Base-by-base conservation (phyloP, 768 basidiomycete species). In the Leccinum subtestaceum region DNA sequence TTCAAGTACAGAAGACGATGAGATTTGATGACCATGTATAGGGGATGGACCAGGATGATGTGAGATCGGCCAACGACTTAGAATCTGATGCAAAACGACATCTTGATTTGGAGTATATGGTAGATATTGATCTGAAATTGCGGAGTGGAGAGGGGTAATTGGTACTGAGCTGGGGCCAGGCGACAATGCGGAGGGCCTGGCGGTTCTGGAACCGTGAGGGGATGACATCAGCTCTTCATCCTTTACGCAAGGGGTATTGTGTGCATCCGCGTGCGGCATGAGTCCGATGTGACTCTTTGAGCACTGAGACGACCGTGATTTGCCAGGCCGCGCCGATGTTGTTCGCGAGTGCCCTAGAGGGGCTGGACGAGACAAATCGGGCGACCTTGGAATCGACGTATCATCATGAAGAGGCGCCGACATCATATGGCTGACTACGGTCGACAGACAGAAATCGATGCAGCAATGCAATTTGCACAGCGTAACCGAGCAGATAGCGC, bases 121-220 rank as follows among this genome's bases (percentile, higher is more conserved):
- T 69, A 73, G 62, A 58, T 72, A 66, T 70, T 69, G 70, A 75
- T 77, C 68, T 60, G 79, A 71, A 86, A 87, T 88, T 66, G 84
- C 67, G 69, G 66, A 72, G 63, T 69, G 67, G 70, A 62, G 67
- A 63, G 58, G 60, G 55, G 66, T 58, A 40, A 66, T 67, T 70
- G 65, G 59, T 60, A 43, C 15, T 43, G 60, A 63, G 68, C 63
- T 61, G 67, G 63, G 56, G 59, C 65, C 75, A 62, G 80, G 77
- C 80, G 77, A 78, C 81, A 82, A 80, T 73, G 75, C 66, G 61
- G 74, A 78, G 72, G 74, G 79, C 84, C 83, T 79, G 74, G 75
- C 67, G 54, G 58, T 69, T 81, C 85, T 87, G 80, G 73, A 80
- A 80, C 76, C 75, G 69, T 46, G 81, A 67, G 60, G 69, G 62